phyloP scores from a whole-genome alignment of 257 asterid species.

The Solanum dulcamara region DNA sequence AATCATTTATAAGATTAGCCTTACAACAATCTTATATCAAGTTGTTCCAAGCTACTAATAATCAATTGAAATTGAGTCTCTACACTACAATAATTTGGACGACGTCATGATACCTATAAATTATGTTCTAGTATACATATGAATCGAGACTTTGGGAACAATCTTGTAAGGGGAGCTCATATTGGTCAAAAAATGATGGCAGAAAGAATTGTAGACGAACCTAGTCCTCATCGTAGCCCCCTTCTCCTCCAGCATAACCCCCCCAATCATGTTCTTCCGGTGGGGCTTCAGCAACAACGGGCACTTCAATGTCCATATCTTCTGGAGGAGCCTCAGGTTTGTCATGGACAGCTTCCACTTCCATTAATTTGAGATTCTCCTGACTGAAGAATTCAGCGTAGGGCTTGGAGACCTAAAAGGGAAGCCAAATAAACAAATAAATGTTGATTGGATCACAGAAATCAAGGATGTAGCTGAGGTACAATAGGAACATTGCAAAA shows the following conservation, averaged over 20 bases:
- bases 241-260: conserved; percentile 48
- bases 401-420: conserved; percentile 69
- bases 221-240: conserved; percentile 51
- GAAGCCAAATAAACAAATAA: neutral
- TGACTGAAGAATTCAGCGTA: conserved; percentile 51
- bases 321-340: conserved; percentile 12
- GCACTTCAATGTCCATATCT: conserved; percentile 23
- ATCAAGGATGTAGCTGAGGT: neutral
- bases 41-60: neutral
- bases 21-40: neutral
- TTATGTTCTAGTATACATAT: neutral
- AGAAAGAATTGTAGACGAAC: neutral
- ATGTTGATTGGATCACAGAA: neutral
- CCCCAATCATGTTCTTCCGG: conserved; percentile 39
- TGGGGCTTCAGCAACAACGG: conserved; percentile 11
- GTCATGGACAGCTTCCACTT: conserved; percentile 18
- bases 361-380: conserved; percentile 32
- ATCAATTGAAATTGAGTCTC: neutral
- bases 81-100: neutral
- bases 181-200: neutral
- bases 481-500: neutral
- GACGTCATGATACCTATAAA: neutral
- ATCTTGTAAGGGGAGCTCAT: neutral
- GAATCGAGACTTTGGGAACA: neutral
- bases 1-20: neutral